Percentiles rank a stretch among this genome's conserved stretches.
These are phyloP conservation scores for Fusarium concolor DNA, from an alignment of 2,329 filamentous ascomycete species.

Conservation along the genomic window DNA sequence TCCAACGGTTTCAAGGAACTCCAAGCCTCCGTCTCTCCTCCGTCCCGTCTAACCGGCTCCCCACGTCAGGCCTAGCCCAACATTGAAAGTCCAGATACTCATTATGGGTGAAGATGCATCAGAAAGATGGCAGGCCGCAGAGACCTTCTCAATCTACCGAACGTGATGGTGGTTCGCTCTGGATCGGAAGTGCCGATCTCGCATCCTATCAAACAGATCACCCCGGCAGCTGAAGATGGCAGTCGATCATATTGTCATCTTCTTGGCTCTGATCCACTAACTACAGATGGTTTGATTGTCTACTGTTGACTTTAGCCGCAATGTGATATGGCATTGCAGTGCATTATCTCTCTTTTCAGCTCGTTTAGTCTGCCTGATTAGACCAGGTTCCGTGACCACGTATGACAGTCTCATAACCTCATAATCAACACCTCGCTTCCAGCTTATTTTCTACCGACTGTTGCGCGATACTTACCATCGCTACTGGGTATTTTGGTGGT, in stretches of 20 bases:
- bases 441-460: slow-evolving; percentile 22
- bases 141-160: slow-evolving; percentile 8
- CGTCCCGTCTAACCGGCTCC: slow-evolving; percentile 37
- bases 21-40: slow-evolving; percentile 1
- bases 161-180: slow-evolving; percentile 7
- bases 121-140: background rate
- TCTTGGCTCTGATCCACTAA: background rate
- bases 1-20: slow-evolving; percentile 9
- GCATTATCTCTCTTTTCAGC: background rate
- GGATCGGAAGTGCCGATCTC: slow-evolving; percentile 39
- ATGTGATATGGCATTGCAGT: background rate
- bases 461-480: slow-evolving; percentile 11
- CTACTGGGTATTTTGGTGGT: slow-evolving; percentile 14
- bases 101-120: slow-evolving; percentile 16
- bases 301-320: background rate
- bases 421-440: background rate
- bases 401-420: background rate
- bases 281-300: background rate
- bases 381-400: background rate
- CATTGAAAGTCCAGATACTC: slow-evolving; percentile 2
- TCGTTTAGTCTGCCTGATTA: background rate
- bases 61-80: slow-evolving; percentile 1
- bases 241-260: slow-evolving; percentile 12
- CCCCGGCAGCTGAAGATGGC: slow-evolving; percentile 20
- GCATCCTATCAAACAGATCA: slow-evolving; percentile 28